Percentiles rank a stretch among this genome's conserved stretches.
Conservation (phyloP, 2,329 filamentous ascomycete genomes). For the Talaromyces sp. region DNA sequence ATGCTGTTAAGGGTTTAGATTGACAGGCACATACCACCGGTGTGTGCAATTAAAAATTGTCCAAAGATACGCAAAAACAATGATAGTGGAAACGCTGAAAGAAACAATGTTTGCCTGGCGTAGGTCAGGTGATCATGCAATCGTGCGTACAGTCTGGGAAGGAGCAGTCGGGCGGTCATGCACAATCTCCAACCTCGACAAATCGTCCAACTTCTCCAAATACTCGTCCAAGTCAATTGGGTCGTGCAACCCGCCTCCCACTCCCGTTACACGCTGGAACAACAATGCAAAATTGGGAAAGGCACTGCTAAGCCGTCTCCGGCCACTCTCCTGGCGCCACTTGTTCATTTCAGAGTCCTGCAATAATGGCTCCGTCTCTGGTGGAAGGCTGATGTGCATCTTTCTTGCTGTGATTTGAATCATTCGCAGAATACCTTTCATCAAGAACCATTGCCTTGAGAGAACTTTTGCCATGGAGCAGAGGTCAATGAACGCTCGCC, state of each 20-base stretch:
- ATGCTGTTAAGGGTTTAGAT: background rate
- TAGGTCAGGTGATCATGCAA: background rate
- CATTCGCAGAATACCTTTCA: constrained; percentile 22
- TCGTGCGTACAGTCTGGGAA: background rate
- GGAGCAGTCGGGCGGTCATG: background rate
- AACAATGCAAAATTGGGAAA: constrained; percentile 23
- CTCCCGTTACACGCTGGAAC: constrained; percentile 11
- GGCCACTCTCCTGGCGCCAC: constrained; percentile 21
- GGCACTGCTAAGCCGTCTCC: constrained; percentile 21
- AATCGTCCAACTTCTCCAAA: constrained; percentile 20
- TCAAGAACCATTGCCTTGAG: constrained; percentile 26
- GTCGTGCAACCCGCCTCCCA: background rate
- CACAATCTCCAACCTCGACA: constrained; percentile 5
- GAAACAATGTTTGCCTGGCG: background rate
- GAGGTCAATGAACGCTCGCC: constrained; percentile 28
- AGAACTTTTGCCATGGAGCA: constrained; percentile 24
- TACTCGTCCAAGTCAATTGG: constrained; percentile 21
- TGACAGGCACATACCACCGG: background rate
- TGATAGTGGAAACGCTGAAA: background rate
- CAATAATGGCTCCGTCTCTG: constrained; percentile 26
- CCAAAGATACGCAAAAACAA: background rate
- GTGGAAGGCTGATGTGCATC: constrained; percentile 22
- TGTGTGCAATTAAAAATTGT: background rate
- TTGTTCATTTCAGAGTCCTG: constrained; percentile 21
- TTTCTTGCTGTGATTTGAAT: constrained; percentile 25